Evolutionary conservation across 2,329 filamentous ascomycete genomes (phyloP).

Genomic region (Dendrostoma leiphaemia): DNA sequence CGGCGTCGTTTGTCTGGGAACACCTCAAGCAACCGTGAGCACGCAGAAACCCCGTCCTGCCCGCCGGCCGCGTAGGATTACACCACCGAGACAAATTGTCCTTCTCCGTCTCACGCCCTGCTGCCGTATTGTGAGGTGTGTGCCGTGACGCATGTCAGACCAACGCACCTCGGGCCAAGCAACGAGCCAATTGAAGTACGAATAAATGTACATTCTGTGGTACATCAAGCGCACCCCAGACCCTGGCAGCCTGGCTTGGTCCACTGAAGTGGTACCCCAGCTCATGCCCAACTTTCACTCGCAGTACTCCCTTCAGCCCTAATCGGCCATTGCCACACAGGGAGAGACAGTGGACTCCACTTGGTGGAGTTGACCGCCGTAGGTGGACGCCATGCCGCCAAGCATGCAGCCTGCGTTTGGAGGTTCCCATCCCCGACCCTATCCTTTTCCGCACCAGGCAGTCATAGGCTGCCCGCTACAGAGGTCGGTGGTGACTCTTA

Average conservation of each 20-base stretch:
- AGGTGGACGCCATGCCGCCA: neutral
- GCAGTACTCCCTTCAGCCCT: conserved; percentile 2
- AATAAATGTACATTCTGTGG: too few relatives aligned
- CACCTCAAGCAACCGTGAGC: neutral
- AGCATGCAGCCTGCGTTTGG: neutral
- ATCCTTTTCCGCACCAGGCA: conserved; percentile 8
- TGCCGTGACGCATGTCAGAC: neutral
- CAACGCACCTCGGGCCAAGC: neutral
- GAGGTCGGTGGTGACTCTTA: neutral
- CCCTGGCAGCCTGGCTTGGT: neutral
- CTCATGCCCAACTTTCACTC: neutral
- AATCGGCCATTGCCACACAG: neutral
- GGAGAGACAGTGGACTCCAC: neutral
- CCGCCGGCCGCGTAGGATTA: neutral
- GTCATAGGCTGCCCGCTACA: conserved; percentile 4
- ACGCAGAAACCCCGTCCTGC: neutral
- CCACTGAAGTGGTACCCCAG: neutral
- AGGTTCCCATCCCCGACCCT: neutral
- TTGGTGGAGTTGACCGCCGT: too few relatives aligned
- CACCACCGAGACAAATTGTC: neutral
- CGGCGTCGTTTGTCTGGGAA: neutral
- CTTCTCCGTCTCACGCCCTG: neutral
- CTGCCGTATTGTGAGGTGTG: neutral
- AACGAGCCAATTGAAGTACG: too few relatives aligned
- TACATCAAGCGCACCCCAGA: too few relatives aligned